A percentile compares a stretch with the other conserved stretches of the same genome.
These are phyloP conservation scores for Aspergillus steynii DNA, from an alignment of 495 filamentous ascomycete species.

Conservation along the genomic window DNA sequence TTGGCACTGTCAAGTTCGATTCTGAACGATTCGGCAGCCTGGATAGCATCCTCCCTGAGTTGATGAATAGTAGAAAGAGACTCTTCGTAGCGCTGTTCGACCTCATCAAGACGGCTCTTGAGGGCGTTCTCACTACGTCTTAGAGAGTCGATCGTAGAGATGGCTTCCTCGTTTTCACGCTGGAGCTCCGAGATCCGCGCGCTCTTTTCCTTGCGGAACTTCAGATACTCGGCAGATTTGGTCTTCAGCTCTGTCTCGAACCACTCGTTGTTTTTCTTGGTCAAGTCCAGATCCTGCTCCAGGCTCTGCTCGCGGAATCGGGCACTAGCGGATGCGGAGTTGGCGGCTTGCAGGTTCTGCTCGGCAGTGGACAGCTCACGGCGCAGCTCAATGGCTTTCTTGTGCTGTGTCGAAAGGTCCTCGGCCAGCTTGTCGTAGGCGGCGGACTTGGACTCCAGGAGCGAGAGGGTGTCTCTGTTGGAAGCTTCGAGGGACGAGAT, in stretches of 20 bases:
- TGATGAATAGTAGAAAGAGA: constrained; percentile 76
- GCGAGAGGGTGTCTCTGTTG: constrained; percentile 82
- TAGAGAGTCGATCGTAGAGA: constrained; percentile 70
- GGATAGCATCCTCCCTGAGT: constrained; percentile 76
- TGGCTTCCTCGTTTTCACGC: constrained; percentile 81
- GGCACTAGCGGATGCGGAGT: constrained; percentile 70
- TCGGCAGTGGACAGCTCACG: constrained; percentile 78
- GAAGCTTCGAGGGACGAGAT: constrained; percentile 85
- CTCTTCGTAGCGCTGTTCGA: constrained; percentile 84
- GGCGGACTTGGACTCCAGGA: constrained; percentile 84
- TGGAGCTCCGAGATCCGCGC: constrained; percentile 83
- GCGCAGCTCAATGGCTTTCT: constrained; percentile 79
- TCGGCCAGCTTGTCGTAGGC: constrained; percentile 84
- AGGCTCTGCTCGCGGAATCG: constrained; percentile 87
- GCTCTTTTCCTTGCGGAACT: constrained; percentile 93
- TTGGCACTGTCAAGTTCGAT: constrained; percentile 78
- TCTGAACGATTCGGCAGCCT: constrained; percentile 76
- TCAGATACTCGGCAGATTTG: constrained; percentile 78
- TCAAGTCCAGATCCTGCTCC: constrained; percentile 82
- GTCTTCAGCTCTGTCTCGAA: constrained; percentile 87
- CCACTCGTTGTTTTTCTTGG: constrained; percentile 89
- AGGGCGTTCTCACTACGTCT: constrained; percentile 77
- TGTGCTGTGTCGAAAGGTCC: constrained; percentile 82
- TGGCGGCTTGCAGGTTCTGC: constrained; percentile 76
- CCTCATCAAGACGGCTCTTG: constrained; percentile 76